These are phyloP conservation scores for Solanum acaule DNA, from an alignment of 257 asterid species.

Conservation along the genomic window DNA sequence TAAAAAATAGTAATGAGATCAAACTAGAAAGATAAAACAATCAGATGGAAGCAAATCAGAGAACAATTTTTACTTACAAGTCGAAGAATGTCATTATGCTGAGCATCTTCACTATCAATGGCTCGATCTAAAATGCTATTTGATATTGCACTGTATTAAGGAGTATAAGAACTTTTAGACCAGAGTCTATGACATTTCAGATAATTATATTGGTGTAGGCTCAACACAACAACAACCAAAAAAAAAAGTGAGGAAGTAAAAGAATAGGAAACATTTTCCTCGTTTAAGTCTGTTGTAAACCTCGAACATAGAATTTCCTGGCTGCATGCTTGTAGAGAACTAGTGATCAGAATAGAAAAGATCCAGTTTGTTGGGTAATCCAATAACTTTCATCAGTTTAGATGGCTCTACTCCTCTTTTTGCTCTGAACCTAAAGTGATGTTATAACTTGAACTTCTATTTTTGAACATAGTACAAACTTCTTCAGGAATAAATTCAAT, in stretches of 20 bases:
- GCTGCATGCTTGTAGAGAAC: neutral
- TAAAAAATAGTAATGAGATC: neutral
- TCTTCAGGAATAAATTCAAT: neutral
- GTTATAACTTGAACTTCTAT: neutral
- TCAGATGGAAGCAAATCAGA: neutral
- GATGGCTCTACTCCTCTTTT: neutral
- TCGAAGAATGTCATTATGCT: slow-evolving; percentile 58
- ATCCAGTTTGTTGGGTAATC: neutral
- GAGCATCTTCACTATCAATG: slow-evolving; percentile 53
- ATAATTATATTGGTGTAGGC: neutral
- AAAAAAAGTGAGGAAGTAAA: neutral
- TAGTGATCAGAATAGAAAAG: neutral
- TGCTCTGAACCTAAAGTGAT: neutral
- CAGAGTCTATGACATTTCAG: neutral
- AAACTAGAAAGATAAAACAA: neutral
- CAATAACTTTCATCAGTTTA: neutral
- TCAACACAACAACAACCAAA: neutral
- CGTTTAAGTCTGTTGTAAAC: neutral
- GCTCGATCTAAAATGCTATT: slow-evolving; percentile 74
- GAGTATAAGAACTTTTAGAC: neutral
- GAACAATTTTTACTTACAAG: slow-evolving; percentile 28
- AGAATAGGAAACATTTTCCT: neutral
- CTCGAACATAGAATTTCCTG: neutral
- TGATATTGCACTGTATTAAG: slow-evolving; percentile 44
- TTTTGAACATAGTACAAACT: neutral